These are phyloP conservation scores for Mycena capillaripes DNA, from an alignment of 768 basidiomycete genomes.

Conservation along the genomic window DNA sequence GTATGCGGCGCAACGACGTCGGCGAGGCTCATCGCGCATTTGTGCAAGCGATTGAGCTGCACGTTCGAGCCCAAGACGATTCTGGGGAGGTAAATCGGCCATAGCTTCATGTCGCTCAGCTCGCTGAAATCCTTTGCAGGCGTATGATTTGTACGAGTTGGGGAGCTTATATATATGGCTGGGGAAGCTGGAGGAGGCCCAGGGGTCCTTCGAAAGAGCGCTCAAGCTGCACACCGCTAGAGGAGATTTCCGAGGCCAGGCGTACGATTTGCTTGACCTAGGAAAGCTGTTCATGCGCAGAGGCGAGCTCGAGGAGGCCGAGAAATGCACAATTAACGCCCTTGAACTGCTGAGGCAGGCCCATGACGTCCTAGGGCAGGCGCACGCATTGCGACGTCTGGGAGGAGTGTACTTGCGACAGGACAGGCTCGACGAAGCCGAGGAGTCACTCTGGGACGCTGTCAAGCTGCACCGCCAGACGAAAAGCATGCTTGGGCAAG, in stretches of 20 bases:
- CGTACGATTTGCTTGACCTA: constrained; percentile 32
- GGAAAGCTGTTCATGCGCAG: constrained; percentile 36
- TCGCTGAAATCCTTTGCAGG: constrained; percentile 3
- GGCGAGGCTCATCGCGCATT: constrained; percentile 33
- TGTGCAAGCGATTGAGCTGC: constrained; percentile 17
- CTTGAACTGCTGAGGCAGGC: constrained; percentile 16
- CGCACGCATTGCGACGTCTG: constrained; percentile 29
- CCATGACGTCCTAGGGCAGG: constrained; percentile 30
- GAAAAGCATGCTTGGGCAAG: constrained; percentile 34
- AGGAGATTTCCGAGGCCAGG: constrained; percentile 22
- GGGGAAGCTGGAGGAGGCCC: constrained; percentile 32
- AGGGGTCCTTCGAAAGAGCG: constrained; percentile 28
- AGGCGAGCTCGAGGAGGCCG: constrained; percentile 29
- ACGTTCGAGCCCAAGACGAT: constrained; percentile 22
- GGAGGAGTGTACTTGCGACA: constrained; percentile 37
- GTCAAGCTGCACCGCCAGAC: constrained; percentile 35
- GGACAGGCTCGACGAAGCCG: constrained; percentile 36
- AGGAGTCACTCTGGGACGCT: constrained; percentile 32
- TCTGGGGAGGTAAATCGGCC: constrained; percentile 27
- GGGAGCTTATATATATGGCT: constrained; percentile 32
- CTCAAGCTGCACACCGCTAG: constrained; percentile 20
- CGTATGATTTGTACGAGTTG: constrained; percentile 34
- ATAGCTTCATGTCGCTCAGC: neutral
- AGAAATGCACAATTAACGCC: constrained; percentile 21
- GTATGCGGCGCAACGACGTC: constrained; percentile 33